A percentile compares a stretch with the other conserved stretches of the same genome.
phyloP scores from a whole-genome alignment of 2,329 filamentous ascomycete genomes.

The Aspergillus texensis region DNA sequence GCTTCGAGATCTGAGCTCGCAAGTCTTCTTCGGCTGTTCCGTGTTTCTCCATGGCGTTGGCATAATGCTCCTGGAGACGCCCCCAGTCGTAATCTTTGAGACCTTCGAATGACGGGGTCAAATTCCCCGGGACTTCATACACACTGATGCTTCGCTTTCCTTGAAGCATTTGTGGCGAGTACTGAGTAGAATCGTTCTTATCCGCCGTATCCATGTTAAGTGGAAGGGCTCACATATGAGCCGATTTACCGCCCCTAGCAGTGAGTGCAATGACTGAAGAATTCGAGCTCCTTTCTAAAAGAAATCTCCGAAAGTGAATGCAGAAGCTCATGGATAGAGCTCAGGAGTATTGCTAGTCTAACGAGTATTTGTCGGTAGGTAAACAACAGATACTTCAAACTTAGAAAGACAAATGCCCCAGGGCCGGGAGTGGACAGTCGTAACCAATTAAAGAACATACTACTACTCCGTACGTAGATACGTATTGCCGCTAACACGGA shows the following conservation, averaged over 20 bases:
- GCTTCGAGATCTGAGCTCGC: constrained; percentile 65
- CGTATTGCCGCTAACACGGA: too few species aligned
- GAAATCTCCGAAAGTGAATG: neutral
- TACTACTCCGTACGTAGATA: too few species aligned
- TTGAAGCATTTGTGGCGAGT: neutral
- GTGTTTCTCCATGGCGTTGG: constrained; percentile 64
- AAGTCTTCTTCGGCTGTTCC: constrained; percentile 66
- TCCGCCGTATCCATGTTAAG: neutral
- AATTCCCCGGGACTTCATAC: constrained; percentile 15
- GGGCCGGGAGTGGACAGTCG: neutral
- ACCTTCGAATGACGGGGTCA: constrained; percentile 48
- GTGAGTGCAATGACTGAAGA: neutral
- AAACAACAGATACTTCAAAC: neutral
- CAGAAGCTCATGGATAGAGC: neutral
- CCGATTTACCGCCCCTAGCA: neutral
- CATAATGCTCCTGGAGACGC: constrained; percentile 71
- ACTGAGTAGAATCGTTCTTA: neutral
- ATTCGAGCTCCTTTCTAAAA: neutral
- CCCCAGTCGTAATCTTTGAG: constrained; percentile 73
- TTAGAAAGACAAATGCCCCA: neutral
- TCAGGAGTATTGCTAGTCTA: neutral
- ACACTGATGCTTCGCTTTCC: neutral
- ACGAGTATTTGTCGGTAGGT: neutral
- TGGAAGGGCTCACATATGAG: neutral
- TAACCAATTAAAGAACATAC: too few species aligned